phyloP scores from a whole-genome alignment of 2,329 filamentous ascomycete genomes.

The Trichoderma sp. region DNA sequence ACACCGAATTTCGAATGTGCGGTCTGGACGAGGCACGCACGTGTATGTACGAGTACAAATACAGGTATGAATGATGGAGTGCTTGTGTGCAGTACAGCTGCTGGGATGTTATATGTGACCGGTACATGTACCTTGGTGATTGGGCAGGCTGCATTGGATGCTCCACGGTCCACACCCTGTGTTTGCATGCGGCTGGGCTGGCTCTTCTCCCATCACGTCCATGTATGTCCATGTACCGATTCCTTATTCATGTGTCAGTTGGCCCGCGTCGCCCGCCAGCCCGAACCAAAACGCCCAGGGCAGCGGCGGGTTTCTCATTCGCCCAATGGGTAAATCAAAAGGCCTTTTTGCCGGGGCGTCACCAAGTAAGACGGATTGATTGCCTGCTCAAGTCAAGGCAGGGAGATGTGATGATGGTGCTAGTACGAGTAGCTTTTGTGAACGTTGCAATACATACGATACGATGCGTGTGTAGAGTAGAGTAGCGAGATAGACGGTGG shows the following conservation, averaged over 20 bases:
- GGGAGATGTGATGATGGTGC: background rate
- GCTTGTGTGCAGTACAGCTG: background rate
- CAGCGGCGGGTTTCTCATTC: background rate
- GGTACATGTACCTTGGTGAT: background rate
- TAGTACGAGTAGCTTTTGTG: background rate
- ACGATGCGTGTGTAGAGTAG: background rate
- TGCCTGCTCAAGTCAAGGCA: background rate
- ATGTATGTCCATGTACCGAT: background rate
- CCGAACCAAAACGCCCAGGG: background rate
- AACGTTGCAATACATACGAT: background rate
- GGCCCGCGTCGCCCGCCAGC: background rate
- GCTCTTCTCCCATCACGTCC: background rate
- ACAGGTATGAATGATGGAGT: too few species aligned
- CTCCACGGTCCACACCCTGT: background rate
- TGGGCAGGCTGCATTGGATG: background rate
- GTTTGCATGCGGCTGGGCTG: background rate
- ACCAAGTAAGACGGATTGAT: background rate
- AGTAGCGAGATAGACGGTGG: too few species aligned
- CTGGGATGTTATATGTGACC: background rate
- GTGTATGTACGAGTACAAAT: background rate
- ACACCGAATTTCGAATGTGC: slow-evolving; percentile 11
- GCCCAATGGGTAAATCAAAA: background rate
- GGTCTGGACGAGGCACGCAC: background rate
- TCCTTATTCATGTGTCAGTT: background rate
- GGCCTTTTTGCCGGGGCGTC: background rate